Percentiles rank a stretch among this genome's conserved stretches.
These are phyloP conservation scores for Daedaleopsis nitida DNA, from an alignment of 768 basidiomycete species.

Conservation along the genomic window DNA sequence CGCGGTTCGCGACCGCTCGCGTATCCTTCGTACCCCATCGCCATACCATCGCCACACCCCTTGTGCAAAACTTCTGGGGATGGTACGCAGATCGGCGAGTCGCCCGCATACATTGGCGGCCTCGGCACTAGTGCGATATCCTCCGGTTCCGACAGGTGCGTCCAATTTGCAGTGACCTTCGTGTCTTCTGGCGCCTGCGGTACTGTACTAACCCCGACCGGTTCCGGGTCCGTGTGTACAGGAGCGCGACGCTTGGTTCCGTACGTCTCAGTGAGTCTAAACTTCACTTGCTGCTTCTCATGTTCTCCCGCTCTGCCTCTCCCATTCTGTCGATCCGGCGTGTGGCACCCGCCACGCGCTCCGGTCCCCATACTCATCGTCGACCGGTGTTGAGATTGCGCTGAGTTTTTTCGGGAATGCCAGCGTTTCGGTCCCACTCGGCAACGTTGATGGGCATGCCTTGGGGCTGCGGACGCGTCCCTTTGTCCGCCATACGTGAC, in stretches of 20 bases:
- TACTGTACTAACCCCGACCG: not conserved
- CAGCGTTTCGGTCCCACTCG: too few species aligned
- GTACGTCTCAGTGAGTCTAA: not conserved
- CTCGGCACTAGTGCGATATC: constrained; percentile 18
- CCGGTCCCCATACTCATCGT: constrained; percentile 8
- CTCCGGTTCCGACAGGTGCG: constrained; percentile 19
- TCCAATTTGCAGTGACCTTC: not conserved
- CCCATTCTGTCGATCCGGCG: not conserved
- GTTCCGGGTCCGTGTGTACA: constrained; percentile 1
- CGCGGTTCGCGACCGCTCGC: not conserved
- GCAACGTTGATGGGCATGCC: not conserved
- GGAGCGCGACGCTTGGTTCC: not conserved
- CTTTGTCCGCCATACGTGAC: constrained; percentile 29
- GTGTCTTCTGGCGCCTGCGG: not conserved
- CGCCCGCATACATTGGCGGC: constrained; percentile 41
- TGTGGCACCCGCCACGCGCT: not conserved
- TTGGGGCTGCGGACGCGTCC: constrained; percentile 8
- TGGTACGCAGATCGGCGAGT: not conserved
- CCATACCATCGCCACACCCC: constrained; percentile 26
- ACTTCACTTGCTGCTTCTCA: not conserved
- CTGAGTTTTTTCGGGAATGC: too few species aligned
- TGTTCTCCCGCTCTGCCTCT: not conserved
- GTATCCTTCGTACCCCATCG: constrained; percentile 36
- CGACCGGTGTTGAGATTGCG: too few species aligned
- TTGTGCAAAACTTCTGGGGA: not conserved